These are phyloP conservation scores for Actinomortierella ambigua DNA, from an alignment of 371 early-diverging fungal genomes.

Conservation along the genomic window DNA sequence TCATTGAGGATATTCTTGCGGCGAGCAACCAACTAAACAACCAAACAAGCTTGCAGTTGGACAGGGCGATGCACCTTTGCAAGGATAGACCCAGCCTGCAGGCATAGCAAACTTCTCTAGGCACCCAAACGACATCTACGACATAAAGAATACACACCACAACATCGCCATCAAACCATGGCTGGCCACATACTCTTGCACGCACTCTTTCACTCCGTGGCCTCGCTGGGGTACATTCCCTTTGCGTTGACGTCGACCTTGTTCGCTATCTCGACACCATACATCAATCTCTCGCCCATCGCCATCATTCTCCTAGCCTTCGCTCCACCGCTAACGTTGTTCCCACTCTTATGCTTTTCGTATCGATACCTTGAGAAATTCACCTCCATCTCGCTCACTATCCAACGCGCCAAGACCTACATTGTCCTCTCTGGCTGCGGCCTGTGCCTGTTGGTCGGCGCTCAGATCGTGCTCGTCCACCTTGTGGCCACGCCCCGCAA, in stretches of 20 bases:
- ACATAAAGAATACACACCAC: not conserved
- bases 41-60: too few relatives aligned
- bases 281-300: conserved; percentile 17
- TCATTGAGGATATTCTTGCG: too few relatives aligned
- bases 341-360: conserved; percentile 31
- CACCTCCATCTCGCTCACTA: conserved; percentile 22
- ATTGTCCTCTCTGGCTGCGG: conserved; percentile 36
- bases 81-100: too few relatives aligned
- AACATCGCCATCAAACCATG: conserved; percentile 18
- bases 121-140: too few relatives aligned
- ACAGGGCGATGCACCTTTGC: too few relatives aligned
- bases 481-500: conserved; percentile 11
- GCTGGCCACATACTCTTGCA: conserved; percentile 16
- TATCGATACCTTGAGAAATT: conserved; percentile 36
- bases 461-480: conserved; percentile 29
- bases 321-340: conserved; percentile 26
- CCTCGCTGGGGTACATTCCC: conserved; percentile 36
- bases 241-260: conserved; percentile 34
- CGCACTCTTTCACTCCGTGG: conserved; percentile 36
- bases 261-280: conserved; percentile 27
- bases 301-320: conserved; percentile 30
- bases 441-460: conserved; percentile 25
- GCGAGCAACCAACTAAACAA: too few relatives aligned
- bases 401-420: conserved; percentile 31
- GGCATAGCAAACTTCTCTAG: too few relatives aligned